These are phyloP conservation scores for Solanum peruvianum DNA, from an alignment of 257 asterid species.

Conservation along the genomic window DNA sequence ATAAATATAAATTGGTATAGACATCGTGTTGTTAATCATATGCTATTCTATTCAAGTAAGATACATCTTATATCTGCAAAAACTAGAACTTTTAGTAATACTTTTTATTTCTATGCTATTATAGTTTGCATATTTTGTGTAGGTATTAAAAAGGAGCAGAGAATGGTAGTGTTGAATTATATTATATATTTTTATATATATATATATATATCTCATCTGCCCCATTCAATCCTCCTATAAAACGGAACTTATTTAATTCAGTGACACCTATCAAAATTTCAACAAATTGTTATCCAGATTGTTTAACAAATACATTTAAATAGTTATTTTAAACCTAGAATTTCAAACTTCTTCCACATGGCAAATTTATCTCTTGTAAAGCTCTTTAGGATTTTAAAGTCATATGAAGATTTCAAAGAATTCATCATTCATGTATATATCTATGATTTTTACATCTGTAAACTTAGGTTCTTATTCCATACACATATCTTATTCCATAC, in stretches of 20 bases:
- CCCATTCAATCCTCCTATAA: background rate
- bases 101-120: background rate
- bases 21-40: background rate
- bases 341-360: background rate
- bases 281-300: background rate
- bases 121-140: background rate
- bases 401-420: background rate
- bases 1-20: background rate
- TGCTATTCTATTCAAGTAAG: background rate
- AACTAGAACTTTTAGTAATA: background rate
- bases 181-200: no score
- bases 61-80: background rate
- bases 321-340: background rate
- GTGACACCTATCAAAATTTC: background rate
- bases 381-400: background rate
- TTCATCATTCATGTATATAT: background rate
- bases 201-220: background rate
- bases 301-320: background rate
- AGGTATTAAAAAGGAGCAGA: background rate
- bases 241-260: background rate
- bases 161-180: background rate
- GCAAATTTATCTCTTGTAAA: background rate
- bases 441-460: background rate
- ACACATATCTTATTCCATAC: background rate
- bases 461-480: background rate